Conservation (phyloP, 164 flowering plant genomes). For the Berberis vulgaris region DNA sequence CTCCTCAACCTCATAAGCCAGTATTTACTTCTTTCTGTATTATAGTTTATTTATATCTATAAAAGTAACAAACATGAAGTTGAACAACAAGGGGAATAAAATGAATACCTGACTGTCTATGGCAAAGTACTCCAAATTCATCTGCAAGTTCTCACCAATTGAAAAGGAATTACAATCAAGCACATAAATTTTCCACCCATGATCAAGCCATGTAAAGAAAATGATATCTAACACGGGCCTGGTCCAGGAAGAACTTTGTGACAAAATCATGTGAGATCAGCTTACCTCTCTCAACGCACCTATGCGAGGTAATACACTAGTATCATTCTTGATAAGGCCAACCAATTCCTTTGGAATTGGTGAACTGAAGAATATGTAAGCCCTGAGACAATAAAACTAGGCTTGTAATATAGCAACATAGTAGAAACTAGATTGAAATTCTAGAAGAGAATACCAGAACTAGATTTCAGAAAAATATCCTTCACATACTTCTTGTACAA, state of each 20-base stretch:
- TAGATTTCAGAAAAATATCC: background rate
- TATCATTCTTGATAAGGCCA: slow-evolving; percentile 61
- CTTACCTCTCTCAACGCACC: slow-evolving; percentile 88
- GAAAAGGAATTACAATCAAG: slow-evolving; percentile 8
- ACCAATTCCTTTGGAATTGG: slow-evolving; percentile 78
- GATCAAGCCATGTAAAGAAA: background rate
- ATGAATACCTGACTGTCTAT: slow-evolving; percentile 84
- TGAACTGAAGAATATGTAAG: slow-evolving; percentile 90
- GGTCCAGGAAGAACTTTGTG: background rate
- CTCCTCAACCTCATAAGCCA: too few relatives aligned
- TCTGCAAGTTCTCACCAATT: slow-evolving; percentile 44
- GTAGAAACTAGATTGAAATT: background rate
- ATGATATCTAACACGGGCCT: background rate
- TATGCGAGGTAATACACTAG: slow-evolving; percentile 82
- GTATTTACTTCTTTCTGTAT: too few relatives aligned
- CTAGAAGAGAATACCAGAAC: background rate
- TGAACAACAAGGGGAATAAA: background rate
- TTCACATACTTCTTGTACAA: slow-evolving; percentile 81
- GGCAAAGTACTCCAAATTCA: slow-evolving; percentile 96
- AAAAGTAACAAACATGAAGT: background rate
- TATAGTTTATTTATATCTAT: too few relatives aligned
- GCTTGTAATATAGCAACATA: background rate
- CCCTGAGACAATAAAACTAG: slow-evolving; percentile 41
- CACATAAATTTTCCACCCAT: slow-evolving; percentile 6
- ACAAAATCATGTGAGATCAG: background rate